These are phyloP conservation scores for Colletotrichum zoysiae DNA, from an alignment of 2,329 filamentous ascomycete genomes.

Conservation along the genomic window DNA sequence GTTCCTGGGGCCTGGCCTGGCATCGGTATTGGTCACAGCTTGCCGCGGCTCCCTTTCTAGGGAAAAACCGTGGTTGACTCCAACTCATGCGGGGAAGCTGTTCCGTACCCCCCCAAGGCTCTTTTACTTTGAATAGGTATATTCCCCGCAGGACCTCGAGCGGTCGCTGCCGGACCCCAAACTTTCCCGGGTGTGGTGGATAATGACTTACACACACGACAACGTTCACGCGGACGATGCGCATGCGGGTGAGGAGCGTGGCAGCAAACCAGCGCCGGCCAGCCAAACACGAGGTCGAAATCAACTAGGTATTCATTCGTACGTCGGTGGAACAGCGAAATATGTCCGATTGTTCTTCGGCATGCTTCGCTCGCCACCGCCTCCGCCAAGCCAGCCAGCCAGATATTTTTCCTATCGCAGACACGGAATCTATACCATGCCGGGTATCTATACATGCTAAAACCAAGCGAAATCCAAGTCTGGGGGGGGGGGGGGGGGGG, in stretches of 20 bases:
- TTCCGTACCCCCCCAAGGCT: background rate
- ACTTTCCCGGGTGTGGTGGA: constrained; percentile 5
- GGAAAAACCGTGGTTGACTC: background rate
- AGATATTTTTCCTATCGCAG: constrained; percentile 12
- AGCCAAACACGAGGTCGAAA: background rate
- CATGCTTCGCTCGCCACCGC: constrained; percentile 8
- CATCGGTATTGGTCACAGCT: constrained; percentile 27
- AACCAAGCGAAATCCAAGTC: constrained; percentile 32
- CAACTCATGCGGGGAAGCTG: constrained; percentile 10
- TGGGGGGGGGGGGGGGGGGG: too few species aligned
- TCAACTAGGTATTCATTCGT: background rate
- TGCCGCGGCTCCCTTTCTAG: constrained; percentile 26
- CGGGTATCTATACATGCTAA: constrained; percentile 39
- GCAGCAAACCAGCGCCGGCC: background rate
- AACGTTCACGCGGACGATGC: background rate
- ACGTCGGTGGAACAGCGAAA: constrained; percentile 30
- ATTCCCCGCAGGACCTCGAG: background rate
- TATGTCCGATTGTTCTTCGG: constrained; percentile 29
- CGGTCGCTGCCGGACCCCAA: constrained; percentile 15
- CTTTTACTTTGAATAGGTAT: too few species aligned
- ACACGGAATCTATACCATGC: constrained; percentile 18
- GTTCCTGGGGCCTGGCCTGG: constrained; percentile 15
- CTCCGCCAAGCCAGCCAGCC: background rate
- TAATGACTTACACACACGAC: background rate
- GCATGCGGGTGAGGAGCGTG: constrained; percentile 7